These are phyloP conservation scores for Nissolia schottii DNA, from an alignment of 306 rosid species.

Conservation along the genomic window DNA sequence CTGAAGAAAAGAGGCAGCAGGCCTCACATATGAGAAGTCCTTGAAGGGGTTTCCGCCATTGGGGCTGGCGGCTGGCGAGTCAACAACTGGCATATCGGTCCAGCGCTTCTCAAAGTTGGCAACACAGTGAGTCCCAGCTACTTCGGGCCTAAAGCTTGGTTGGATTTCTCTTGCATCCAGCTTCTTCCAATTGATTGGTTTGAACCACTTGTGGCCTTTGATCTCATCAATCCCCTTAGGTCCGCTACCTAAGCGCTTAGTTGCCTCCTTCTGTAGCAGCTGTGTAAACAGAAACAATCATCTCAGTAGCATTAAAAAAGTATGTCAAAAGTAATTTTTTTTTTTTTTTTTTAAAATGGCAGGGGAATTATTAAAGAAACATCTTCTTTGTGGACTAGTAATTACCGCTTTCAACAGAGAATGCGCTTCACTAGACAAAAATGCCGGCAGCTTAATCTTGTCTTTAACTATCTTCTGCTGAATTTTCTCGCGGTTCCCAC, in stretches of 20 bases:
- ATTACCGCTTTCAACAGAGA: conserved; percentile 83
- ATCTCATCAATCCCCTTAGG: conserved; percentile 64
- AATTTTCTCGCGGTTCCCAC: conserved; percentile 77
- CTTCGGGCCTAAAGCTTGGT: conserved; percentile 88
- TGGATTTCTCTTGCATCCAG: conserved; percentile 70
- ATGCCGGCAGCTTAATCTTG: conserved; percentile 85
- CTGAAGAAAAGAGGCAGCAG: conserved; percentile 75
- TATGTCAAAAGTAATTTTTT: background rate
- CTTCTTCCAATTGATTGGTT: conserved; percentile 78
- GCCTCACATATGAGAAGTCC: conserved; percentile 77
- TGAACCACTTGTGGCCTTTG: conserved; percentile 89
- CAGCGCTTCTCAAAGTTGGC: conserved; percentile 94
- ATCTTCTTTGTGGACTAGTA: conserved; percentile 1
- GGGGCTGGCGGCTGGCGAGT: conserved; percentile 88
- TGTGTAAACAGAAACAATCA: conserved; percentile 31
- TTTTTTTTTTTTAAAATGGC: too few relatives aligned
- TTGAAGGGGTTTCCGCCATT: conserved; percentile 67
- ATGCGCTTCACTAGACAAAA: conserved; percentile 89
- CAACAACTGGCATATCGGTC: conserved; percentile 91
- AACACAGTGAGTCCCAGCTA: conserved; percentile 76
- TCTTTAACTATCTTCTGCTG: conserved; percentile 92
- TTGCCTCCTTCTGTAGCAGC: conserved; percentile 76
- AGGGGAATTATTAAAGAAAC: background rate
- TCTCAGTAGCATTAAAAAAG: background rate
- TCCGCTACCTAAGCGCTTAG: conserved; percentile 75